Base-by-base conservation (phyloP, 371 early-diverging fungal genomes). In the Mucor piriformis region DNA sequence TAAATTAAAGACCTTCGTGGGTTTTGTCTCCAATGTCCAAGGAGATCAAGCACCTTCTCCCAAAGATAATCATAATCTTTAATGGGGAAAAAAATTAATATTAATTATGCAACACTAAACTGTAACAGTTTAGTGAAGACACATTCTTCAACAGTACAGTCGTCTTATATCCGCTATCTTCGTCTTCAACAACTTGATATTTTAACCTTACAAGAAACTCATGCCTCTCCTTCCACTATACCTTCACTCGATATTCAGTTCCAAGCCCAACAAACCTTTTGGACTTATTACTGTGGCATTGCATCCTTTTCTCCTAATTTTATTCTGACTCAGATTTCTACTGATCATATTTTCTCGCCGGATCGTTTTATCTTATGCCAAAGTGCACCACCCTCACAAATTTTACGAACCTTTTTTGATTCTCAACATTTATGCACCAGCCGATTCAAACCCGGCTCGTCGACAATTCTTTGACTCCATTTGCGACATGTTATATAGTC, bases 261-360 rank as follows among this genome's bases (percentile, higher is more conserved):
- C 15, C 59, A 59, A 46, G 53, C 52, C 11, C 8, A 52, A 15
- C 34, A 44, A 29, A 18, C 52, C 12, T 25, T 60, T 4, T 60
- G 38, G 60, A 35, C 60, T 15, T 25, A 35, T 3, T 13, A 60
- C 35, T 60, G 53, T 38, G 53, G 47, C 25, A 53, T 60, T 3
- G 38, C 32, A 1, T 50, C 50, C 8, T 50, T 50, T 29, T 33
- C 33, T 3, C 2, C 15, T 3, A 8, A 27, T 16, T 50, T n/a
- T 50, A 50, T 33, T 16, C 16, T 50, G n/a, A 50, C 50, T n/a
- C n/a, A 13, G n/a, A 33, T 50, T 12, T 3, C 29, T 33, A 50
- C 50, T 23, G 47, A 46, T 12, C 32, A 3, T 15, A 33, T 16
- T 20, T 29, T 33, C 18, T n/a, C 16, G 20, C 32, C 29, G 15